Evolutionary conservation across 1,284 basidiomycete species (phyloP).

Genomic region (Sanghuangporus sanghuang): DNA sequence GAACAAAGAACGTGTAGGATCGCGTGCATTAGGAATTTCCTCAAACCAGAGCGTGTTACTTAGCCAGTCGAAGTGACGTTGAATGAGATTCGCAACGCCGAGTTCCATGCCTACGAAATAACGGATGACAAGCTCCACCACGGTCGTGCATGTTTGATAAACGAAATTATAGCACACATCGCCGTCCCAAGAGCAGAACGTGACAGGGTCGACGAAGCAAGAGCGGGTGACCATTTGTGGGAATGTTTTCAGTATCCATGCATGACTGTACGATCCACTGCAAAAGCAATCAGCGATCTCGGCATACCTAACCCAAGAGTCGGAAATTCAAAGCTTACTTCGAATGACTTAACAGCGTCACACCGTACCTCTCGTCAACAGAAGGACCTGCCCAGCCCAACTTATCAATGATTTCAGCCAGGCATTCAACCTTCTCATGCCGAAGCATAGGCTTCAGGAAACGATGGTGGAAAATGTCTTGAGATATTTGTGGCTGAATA

Average conservation of each 20-base stretch:
- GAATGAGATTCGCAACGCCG: slow-evolving; percentile 80
- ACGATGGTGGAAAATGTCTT: slow-evolving; percentile 71
- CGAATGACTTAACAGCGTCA: slow-evolving; percentile 83
- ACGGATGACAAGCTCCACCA: slow-evolving; percentile 72
- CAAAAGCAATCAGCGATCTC: slow-evolving; percentile 1
- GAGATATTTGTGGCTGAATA: slow-evolving; percentile 81
- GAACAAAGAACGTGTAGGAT: slow-evolving; percentile 57
- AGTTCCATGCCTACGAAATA: slow-evolving; percentile 86
- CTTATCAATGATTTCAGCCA: slow-evolving; percentile 54
- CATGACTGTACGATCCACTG: slow-evolving; percentile 72
- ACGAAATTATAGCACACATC: slow-evolving; percentile 88
- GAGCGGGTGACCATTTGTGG: slow-evolving; percentile 67
- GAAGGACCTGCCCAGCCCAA: slow-evolving; percentile 60
- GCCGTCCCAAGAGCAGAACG: slow-evolving; percentile 89
- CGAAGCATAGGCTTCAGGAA: slow-evolving; percentile 69
- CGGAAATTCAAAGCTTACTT: slow-evolving; percentile 49
- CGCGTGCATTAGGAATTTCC: slow-evolving; percentile 75
- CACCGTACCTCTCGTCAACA: slow-evolving; percentile 38
- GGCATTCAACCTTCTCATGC: slow-evolving; percentile 48
- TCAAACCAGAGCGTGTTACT: slow-evolving; percentile 88
- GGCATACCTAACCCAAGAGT: background rate
- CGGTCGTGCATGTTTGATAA: slow-evolving; percentile 60
- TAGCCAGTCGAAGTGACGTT: slow-evolving; percentile 83
- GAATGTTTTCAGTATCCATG: slow-evolving; percentile 79
- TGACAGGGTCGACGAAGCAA: slow-evolving; percentile 86